Base-by-base conservation (phyloP, 257 asterid species). In the Gentiana dahurica region DNA sequence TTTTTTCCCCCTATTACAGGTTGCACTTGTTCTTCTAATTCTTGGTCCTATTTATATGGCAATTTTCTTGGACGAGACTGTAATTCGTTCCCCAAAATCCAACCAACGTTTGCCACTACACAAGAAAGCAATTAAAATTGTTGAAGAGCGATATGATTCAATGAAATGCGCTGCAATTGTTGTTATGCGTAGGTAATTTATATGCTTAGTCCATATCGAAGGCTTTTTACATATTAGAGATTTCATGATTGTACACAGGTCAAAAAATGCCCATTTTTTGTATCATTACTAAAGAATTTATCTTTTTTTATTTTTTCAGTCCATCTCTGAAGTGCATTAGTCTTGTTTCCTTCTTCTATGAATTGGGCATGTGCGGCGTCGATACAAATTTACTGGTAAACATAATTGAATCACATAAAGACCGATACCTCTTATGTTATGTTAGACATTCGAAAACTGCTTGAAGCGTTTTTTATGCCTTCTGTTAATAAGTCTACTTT, bases 361-460 rank as follows among this genome's bases (percentile, higher is more conserved):
- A 90, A 59, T 55, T 90, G 87, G 98, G 98, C 36, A 82, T 85
- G 82, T 80, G 96, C 33, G 95, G 96, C 47, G 81, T 90, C 75
- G 79, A 86, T 81, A 64, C 78, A n/a, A 84, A 81, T 61, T 71
- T 90, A 43, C 72, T 90, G 92, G 97, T 90, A 85, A 13, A 24
- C 24, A 24, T 24, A 24, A 24, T 24, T 24, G 24, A 0, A 24
- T 24, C 24, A 24, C 8, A 41, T 41, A 5, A 7, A 41, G 46
- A 7, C 9, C 9, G 46, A 41, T 4, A 41, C 46, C 8, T 41
- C 46, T 10, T 41, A 41, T 41, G 24, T 24, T 24, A 24, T 24
- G 0, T 24, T 24, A 24, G 24, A 24, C 24, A 24, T 24, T 24
- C 24, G 1, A 24, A 24, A 24, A 24, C 24, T 24, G 24, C 0